These are phyloP conservation scores for Fusarium nanum DNA, from an alignment of 2,329 filamentous ascomycete species.

Conservation along the genomic window DNA sequence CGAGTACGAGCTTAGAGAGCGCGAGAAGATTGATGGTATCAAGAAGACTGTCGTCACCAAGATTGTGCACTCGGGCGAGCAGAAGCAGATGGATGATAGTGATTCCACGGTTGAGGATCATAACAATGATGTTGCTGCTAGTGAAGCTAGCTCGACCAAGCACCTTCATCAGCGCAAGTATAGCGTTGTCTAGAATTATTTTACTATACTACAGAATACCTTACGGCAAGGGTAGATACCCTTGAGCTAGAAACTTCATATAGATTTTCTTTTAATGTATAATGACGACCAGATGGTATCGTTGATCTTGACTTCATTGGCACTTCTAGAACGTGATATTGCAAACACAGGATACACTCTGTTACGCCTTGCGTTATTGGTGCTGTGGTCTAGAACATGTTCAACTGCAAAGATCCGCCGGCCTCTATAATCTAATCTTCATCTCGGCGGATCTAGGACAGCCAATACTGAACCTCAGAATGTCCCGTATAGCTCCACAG, in stretches of 20 bases:
- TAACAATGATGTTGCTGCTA: slow-evolving; percentile 40
- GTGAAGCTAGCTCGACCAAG: slow-evolving; percentile 45
- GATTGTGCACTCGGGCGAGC: slow-evolving; percentile 15
- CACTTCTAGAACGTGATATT: no score
- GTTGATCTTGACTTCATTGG: no score
- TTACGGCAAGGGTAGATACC: background rate
- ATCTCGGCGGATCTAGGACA: background rate
- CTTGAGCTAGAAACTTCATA: background rate
- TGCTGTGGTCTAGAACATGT: no score
- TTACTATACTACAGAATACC: background rate
- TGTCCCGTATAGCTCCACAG: background rate
- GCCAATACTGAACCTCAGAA: background rate
- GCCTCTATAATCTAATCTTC: background rate
- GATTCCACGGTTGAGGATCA: slow-evolving; percentile 35
- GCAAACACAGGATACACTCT: no score
- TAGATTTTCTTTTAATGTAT: slow-evolving; percentile 32
- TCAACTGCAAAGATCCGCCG: background rate
- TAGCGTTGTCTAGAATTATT: slow-evolving; percentile 11
- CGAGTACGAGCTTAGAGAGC: slow-evolving; percentile 39
- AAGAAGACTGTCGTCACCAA: slow-evolving; percentile 45
- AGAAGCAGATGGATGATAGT: slow-evolving; percentile 16
- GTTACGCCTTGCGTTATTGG: no score
- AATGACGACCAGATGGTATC: slow-evolving; percentile 3
- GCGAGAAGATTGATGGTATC: slow-evolving; percentile 43
- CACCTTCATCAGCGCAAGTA: slow-evolving; percentile 28